phyloP scores from a whole-genome alignment of 257 asterid genomes.

The Nicotiana tabacum region DNA sequence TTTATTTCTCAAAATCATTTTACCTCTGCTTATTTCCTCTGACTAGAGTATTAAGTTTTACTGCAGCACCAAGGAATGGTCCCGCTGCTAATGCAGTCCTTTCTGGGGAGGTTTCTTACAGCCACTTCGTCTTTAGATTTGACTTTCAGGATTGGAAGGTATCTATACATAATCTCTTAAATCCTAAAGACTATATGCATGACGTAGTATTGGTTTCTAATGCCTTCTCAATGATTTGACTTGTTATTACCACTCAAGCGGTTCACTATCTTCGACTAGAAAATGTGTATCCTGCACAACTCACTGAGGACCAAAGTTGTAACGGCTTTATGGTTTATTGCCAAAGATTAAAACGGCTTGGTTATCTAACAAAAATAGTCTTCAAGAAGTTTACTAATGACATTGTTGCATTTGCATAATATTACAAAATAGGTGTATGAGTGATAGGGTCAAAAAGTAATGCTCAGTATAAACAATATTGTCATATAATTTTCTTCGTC shows the following conservation, averaged over 20 bases:
- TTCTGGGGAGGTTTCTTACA: conserved; percentile 59
- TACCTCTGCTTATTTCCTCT: background rate
- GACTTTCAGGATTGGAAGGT: conserved; percentile 92
- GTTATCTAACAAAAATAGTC: background rate
- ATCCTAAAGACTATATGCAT: background rate
- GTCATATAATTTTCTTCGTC: background rate
- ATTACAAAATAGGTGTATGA: background rate
- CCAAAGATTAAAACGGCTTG: background rate
- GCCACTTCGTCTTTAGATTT: conserved; percentile 71
- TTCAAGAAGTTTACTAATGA: background rate
- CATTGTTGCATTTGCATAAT: background rate
- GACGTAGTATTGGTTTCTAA: background rate
- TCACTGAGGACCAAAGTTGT: background rate
- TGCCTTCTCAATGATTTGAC: background rate
- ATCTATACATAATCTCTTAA: background rate
- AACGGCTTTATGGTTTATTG: background rate
- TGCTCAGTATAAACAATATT: background rate
- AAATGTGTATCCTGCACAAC: background rate
- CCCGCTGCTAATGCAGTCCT: conserved; percentile 61
- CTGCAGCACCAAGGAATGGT: conserved; percentile 78
- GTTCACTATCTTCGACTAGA: background rate
- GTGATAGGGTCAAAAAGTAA: background rate
- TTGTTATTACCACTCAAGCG: background rate
- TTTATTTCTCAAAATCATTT: background rate
- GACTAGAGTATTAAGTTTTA: conserved; percentile 6